Conservation (phyloP, 768 basidiomycete genomes). For the Piloderma croceum region DNA sequence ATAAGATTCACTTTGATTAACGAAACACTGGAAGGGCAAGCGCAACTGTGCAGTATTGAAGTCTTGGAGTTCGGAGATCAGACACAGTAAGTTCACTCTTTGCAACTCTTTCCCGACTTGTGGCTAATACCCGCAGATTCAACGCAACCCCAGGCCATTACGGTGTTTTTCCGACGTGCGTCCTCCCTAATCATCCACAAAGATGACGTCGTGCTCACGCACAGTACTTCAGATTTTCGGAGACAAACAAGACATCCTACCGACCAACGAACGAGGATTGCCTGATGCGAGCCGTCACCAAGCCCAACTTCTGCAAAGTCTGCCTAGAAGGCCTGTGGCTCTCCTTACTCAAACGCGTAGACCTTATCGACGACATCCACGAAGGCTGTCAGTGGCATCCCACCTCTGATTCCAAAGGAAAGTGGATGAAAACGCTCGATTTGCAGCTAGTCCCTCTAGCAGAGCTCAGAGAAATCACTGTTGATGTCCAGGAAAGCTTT, state of each 20-base stretch:
- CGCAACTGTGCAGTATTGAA: constrained; percentile 76
- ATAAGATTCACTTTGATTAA: constrained; percentile 54
- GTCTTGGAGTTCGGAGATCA: constrained; percentile 65
- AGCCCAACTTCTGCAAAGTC: constrained; percentile 68
- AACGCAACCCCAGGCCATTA: constrained; percentile 51
- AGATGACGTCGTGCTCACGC: background rate
- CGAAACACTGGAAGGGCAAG: constrained; percentile 40
- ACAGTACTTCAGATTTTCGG: constrained; percentile 51
- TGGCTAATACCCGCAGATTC: constrained; percentile 41
- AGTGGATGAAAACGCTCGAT: constrained; percentile 33
- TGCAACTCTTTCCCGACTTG: background rate
- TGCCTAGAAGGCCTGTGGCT: constrained; percentile 75
- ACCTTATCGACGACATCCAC: constrained; percentile 53
- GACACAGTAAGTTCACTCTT: constrained; percentile 42
- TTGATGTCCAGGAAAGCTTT: constrained; percentile 42
- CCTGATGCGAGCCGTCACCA: constrained; percentile 69
- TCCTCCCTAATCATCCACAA: background rate
- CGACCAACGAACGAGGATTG: constrained; percentile 83
- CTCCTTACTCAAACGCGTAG: constrained; percentile 51
- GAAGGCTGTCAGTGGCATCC: constrained; percentile 31
- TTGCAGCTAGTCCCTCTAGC: constrained; percentile 57
- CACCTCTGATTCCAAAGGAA: constrained; percentile 1
- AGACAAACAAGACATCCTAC: constrained; percentile 59
- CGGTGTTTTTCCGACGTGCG: constrained; percentile 71
- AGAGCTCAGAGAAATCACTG: constrained; percentile 37